Evolutionary conservation across 2,329 filamentous ascomycete genomes (phyloP).

Genomic region (Penicillium occitanis): DNA sequence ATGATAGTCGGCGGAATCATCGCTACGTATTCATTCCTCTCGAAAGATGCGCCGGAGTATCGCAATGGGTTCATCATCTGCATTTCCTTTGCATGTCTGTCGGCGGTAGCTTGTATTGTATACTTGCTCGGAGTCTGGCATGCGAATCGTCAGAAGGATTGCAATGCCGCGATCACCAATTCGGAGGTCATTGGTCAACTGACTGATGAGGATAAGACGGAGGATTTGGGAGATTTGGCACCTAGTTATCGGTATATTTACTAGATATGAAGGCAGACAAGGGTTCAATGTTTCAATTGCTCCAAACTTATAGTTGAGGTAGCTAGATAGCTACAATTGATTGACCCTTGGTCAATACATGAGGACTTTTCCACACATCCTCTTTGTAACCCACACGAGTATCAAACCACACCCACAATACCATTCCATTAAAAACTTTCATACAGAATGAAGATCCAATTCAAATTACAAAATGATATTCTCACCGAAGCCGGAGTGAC

Average conservation of each 20-base stretch:
- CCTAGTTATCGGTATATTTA: conserved; percentile 44
- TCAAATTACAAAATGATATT: neutral
- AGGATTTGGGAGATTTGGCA: conserved; percentile 43
- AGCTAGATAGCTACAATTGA: neutral
- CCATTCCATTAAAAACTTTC: too few species aligned
- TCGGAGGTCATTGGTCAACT: conserved; percentile 21
- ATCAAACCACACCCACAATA: neutral
- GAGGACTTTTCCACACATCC: neutral
- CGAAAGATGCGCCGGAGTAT: conserved; percentile 67
- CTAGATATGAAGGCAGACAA: conserved; percentile 19
- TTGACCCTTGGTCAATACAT: neutral
- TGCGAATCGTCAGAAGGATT: conserved; percentile 45
- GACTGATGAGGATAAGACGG: conserved; percentile 33
- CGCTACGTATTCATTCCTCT: conserved; percentile 68
- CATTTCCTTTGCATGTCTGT: conserved; percentile 70
- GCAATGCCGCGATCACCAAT: conserved; percentile 27
- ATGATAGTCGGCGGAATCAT: conserved; percentile 69
- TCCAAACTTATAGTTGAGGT: too few species aligned
- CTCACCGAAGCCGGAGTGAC: neutral
- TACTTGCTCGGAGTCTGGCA: conserved; percentile 40
- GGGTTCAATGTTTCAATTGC: too few species aligned
- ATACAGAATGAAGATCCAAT: neutral
- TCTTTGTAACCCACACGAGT: neutral
- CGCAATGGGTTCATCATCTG: conserved; percentile 74
- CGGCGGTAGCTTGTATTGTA: conserved; percentile 51